Evolutionary conservation across 306 rosid genomes (phyloP).

Genomic region (Corylus americana): DNA sequence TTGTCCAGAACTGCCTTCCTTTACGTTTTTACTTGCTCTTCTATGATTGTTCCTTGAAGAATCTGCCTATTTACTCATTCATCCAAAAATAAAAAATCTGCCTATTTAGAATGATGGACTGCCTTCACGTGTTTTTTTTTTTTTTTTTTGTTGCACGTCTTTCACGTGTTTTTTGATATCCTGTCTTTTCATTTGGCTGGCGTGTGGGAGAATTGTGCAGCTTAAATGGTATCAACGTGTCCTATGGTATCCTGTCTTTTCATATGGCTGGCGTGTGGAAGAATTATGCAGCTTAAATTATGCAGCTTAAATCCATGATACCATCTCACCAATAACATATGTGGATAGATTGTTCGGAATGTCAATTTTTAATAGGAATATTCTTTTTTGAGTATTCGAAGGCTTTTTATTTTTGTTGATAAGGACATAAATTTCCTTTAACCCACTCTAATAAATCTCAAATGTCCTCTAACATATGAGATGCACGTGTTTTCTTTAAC

Average conservation of each 20-base stretch:
- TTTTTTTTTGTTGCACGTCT: background rate
- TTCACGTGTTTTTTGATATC: background rate
- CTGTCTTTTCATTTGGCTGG: background rate
- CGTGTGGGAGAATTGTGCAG: background rate
- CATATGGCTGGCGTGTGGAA: background rate
- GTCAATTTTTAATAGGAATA: background rate
- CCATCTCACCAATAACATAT: background rate
- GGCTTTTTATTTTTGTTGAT: background rate
- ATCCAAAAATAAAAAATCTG: background rate
- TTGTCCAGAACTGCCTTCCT: constrained; percentile 4
- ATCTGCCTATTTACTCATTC: background rate
- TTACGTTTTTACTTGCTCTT: background rate
- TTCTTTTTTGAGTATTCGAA: background rate
- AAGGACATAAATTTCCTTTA: too few species aligned
- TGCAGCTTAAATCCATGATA: background rate
- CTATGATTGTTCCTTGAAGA: background rate
- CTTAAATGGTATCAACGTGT: background rate
- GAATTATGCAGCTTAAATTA: background rate
- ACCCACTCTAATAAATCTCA: too few species aligned
- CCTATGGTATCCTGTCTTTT: background rate
- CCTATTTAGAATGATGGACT: background rate
- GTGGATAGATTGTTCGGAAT: background rate
- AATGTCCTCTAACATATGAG: too few species aligned
- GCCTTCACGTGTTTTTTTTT: background rate
- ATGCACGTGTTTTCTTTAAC: too few species aligned